Evolutionary conservation across 805 yeast species (phyloP).

Genomic region (Wickerhamiella nectarea): DNA sequence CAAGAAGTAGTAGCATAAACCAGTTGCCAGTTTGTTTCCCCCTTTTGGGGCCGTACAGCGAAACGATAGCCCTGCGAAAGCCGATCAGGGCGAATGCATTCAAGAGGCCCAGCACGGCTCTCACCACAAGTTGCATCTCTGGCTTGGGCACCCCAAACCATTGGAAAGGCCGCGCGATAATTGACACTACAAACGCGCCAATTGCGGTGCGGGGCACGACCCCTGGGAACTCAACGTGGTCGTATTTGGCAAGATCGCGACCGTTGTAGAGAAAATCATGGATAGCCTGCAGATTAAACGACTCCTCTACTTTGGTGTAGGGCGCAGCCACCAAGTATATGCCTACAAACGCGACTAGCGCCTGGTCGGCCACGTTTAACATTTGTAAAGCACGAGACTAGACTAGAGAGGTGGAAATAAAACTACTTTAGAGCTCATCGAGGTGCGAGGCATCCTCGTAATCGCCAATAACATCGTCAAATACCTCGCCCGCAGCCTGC

Average conservation of each 20-base stretch:
- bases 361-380: constrained; percentile 22
- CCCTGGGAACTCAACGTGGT: constrained; percentile 74
- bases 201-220: constrained; percentile 77
- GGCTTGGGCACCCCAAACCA: constrained; percentile 29
- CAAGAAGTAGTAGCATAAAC: constrained; percentile 43
- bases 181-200: constrained; percentile 48
- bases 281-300: constrained; percentile 79
- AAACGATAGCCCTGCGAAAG: constrained; percentile 33
- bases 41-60: constrained; percentile 18
- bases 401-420: neutral
- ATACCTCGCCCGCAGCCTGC: neutral
- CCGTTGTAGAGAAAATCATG: constrained; percentile 70
- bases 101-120: constrained; percentile 49
- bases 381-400: neutral
- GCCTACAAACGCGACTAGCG: constrained; percentile 35
- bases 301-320: constrained; percentile 85
- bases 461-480: constrained; percentile 12
- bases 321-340: constrained; percentile 51
- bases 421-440: constrained; percentile 1
- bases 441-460: constrained; percentile 10
- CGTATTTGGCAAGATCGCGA: constrained; percentile 35
- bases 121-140: constrained; percentile 38
- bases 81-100: constrained; percentile 42
- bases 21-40: constrained; percentile 27
- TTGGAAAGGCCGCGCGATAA: constrained; percentile 28